These are phyloP conservation scores for Aspergillus pseudoviridinutans DNA, from an alignment of 2,329 filamentous ascomycete species.

Conservation along the genomic window DNA sequence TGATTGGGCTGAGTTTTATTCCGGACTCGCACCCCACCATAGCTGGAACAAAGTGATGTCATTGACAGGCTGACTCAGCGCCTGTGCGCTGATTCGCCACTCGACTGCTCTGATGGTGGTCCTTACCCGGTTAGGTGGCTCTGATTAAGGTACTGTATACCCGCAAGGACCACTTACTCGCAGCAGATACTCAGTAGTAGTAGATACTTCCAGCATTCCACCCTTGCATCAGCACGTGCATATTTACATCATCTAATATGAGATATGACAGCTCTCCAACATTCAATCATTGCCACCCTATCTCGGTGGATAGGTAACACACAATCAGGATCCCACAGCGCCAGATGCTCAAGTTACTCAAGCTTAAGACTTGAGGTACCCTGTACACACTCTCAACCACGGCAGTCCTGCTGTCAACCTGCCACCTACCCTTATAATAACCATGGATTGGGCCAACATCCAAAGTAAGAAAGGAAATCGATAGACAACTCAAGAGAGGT, in stretches of 20 bases:
- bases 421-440: neutral
- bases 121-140: no score
- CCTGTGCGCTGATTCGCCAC: neutral
- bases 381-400: neutral
- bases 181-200: no score
- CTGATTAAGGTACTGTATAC: no score
- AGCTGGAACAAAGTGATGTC: neutral
- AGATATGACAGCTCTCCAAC: no score
- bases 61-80: neutral
- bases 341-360: no score
- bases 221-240: neutral
- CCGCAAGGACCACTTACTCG: no score
- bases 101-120: neutral
- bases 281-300: no score
- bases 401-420: neutral
- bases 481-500: neutral
- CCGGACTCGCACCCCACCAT: neutral
- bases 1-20: neutral
- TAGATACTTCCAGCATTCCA: neutral
- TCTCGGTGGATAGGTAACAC: no score
- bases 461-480: neutral
- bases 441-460: neutral
- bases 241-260: no score
- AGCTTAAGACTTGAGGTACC: no score
- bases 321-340: no score